Base-by-base conservation (phyloP, 1,284 basidiomycete species). In the Puccinia horiana region DNA sequence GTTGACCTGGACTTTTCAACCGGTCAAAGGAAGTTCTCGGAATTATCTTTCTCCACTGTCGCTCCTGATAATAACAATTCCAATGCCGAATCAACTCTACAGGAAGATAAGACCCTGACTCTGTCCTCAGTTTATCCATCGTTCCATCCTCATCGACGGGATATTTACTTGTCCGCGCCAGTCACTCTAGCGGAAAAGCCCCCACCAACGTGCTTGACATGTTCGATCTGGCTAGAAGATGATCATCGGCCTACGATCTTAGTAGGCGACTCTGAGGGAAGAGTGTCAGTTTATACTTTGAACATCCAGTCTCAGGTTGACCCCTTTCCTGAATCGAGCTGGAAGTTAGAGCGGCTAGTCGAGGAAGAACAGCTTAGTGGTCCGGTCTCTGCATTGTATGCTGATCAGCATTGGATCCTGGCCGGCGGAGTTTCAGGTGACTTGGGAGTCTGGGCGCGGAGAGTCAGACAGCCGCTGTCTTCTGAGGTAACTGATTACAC, bases 371-470 rank as follows among this genome's bases (percentile, higher is more conserved):
- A 20, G 29, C 37, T 77, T 35, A 61, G 29, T 18, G 76, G 76
- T 29, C 76, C 76, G 42, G 18, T 77, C 61, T 77, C 42, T n/a
- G 76, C 76, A 0, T 47, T 77, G 26, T 77, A 77, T 52, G 76
- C 61, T 56, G 76, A 77, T 77, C 58, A 65, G 42, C 26, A 65
- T 1, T 77, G 76, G 76, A 40, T 77, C 42, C 18, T 77, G 42
- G 76, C 76, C 44, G 76, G 76, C n/a, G 76, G 58, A 35, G 63
- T 77, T 47, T 77, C 44, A 42, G 76, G 76, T 32, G 76, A 77
- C 49, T 47, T 77, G 35, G 76, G 76, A 35, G 47, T 77, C 14
- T 77, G 76, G 76, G 4, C 20, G 6, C 56, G 76, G 37, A 29
- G 26, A n/a, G 52, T 14, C 37, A 32, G 42, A 18, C 26, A 52